phyloP scores from a whole-genome alignment of 2,329 filamentous ascomycete genomes.

The Thielaviopsis ethacetica region DNA sequence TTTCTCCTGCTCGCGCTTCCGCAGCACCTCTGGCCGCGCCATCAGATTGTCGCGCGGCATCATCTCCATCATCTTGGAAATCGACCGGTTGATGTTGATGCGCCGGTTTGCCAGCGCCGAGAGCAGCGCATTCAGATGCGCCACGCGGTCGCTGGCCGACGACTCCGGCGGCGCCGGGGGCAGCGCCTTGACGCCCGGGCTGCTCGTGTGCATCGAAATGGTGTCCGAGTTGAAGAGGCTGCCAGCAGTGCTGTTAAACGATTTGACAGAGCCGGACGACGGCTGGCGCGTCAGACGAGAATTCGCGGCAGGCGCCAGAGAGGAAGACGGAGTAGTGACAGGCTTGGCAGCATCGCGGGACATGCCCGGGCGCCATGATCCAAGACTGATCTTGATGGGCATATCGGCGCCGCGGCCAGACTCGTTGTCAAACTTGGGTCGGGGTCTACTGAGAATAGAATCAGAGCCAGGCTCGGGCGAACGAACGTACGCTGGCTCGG shows the following conservation, averaged over 20 bases:
- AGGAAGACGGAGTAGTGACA: not conserved
- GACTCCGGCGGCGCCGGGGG: slow-evolving; percentile 44
- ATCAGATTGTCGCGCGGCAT: slow-evolving; percentile 56
- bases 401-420: not conserved
- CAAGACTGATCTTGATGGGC: slow-evolving; percentile 5
- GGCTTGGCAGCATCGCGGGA: slow-evolving; percentile 2
- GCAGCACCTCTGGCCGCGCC: slow-evolving; percentile 45
- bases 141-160: slow-evolving; percentile 45
- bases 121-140: slow-evolving; percentile 48
- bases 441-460: not conserved
- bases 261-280: not conserved
- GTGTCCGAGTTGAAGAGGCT: slow-evolving; percentile 11
- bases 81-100: slow-evolving; percentile 54
- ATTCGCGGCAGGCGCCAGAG: not conserved
- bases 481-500: slow-evolving; percentile 1
- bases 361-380: slow-evolving; percentile 3
- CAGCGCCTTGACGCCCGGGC: slow-evolving; percentile 35
- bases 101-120: slow-evolving; percentile 49
- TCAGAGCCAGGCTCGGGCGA: not conserved
- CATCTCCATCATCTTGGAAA: slow-evolving; percentile 62
- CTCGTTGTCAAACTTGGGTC: not conserved
- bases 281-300: not conserved
- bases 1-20: slow-evolving; percentile 40
- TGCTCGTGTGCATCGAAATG: slow-evolving; percentile 9
- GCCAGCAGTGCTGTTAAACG: slow-evolving; percentile 3